Percentiles rank a stretch among this genome's conserved stretches.
Conservation (phyloP, 1,139 yeast species). For the Yamadazyma siamensis region DNA sequence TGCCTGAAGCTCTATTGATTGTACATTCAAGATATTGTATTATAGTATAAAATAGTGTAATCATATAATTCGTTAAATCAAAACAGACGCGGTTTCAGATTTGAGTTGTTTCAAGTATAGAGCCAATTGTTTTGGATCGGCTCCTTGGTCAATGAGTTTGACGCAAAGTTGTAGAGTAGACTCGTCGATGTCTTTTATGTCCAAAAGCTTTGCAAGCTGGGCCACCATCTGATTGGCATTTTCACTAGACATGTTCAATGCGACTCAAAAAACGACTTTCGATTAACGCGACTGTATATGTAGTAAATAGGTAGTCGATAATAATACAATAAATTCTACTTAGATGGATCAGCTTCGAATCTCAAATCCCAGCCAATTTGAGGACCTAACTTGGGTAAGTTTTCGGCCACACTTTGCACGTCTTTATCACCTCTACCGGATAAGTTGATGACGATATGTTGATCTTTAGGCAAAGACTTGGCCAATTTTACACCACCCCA, state of each 20-base stretch:
- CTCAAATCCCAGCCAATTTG: constrained; percentile 94
- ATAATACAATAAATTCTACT: constrained; percentile 12
- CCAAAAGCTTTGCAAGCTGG: constrained; percentile 26
- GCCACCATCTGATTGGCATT: constrained; percentile 17
- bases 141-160: constrained; percentile 37
- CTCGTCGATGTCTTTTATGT: constrained; percentile 25
- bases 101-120: constrained; percentile 5
- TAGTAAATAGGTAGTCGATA: too few species aligned
- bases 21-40: too few species aligned
- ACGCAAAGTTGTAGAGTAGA: constrained; percentile 31
- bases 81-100: constrained; percentile 3
- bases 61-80: too few species aligned
- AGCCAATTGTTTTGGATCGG: constrained; percentile 33
- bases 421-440: constrained; percentile 99
- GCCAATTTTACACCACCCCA: constrained; percentile 90
- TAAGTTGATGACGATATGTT: constrained; percentile 80
- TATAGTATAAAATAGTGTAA: too few species aligned
- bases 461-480: constrained; percentile 73
- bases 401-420: constrained; percentile 95
- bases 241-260: too few species aligned
- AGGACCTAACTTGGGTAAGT: constrained; percentile 84
- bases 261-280: constrained; percentile 2
- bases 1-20: constrained; percentile 5
- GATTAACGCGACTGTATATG: constrained; percentile 1
- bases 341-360: constrained; percentile 59